phyloP scores from a whole-genome alignment of 2,329 filamentous ascomycete genomes.

The Dothideomycetidae sp. region DNA sequence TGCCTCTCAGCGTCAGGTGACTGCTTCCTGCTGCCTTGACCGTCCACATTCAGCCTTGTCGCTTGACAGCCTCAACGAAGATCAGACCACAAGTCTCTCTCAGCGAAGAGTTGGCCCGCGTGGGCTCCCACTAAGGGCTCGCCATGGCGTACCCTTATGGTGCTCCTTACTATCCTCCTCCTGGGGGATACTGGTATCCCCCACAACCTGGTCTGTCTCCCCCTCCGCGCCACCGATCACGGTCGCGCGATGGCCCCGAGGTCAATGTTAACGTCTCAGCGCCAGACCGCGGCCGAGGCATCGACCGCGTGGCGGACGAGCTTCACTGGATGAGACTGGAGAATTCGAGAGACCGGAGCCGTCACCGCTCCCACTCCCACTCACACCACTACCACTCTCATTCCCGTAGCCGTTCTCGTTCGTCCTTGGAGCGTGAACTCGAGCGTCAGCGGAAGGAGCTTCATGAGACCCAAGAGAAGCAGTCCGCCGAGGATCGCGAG shows the following conservation, averaged over 20 bases:
- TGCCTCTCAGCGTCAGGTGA: background rate
- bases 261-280: slow-evolving; percentile 3
- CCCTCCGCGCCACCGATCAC: background rate
- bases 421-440: slow-evolving; percentile 2
- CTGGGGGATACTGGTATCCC: slow-evolving; percentile 4
- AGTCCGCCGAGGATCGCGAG: slow-evolving; percentile 1
- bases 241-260: background rate
- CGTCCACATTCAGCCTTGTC: no score
- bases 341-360: slow-evolving; percentile 1
- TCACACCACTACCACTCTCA: slow-evolving; percentile 1
- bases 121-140: background rate
- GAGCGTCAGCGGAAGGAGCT: slow-evolving; percentile 3
- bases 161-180: background rate
- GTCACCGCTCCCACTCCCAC: slow-evolving; percentile 2
- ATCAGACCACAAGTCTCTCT: background rate
- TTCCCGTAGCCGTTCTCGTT: slow-evolving; percentile 1
- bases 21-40: slow-evolving; percentile 1
- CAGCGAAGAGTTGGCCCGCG: slow-evolving; percentile 1
- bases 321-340: slow-evolving; percentile 3
- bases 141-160: slow-evolving; percentile 4
- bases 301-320: slow-evolving; percentile 7
- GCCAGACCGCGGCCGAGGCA: slow-evolving; percentile 3
- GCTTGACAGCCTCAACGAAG: slow-evolving; percentile 1
- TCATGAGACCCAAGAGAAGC: background rate
- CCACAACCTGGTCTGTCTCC: slow-evolving; percentile 5